Evolutionary conservation across 2,329 filamentous ascomycete genomes (phyloP), one percentile per base, ranked within the genome.

Genomic region (Simplicillium sp.): DNA sequence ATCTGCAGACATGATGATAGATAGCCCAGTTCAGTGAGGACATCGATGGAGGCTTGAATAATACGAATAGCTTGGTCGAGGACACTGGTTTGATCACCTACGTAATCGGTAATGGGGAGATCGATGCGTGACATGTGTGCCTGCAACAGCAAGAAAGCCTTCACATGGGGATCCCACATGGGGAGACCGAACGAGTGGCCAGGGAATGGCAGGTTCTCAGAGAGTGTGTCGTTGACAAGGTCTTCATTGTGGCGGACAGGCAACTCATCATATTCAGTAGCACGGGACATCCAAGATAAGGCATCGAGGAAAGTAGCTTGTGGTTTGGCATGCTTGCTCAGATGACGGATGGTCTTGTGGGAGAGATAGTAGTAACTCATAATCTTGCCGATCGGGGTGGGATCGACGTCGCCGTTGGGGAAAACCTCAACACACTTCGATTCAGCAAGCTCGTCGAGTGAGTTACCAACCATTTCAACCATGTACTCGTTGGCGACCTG

Each of bases 291-390:
- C 90, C 89, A 97, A 4, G 82, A 80, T 1, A 98, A 70, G 0
- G 81, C 87, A 49, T 97, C 85, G 11, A 82, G 73, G 57, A 98
- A 94, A 1, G 74, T 78, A 2, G 85, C 87, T 14, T 80, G 67
- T 1, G 80, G 75, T 53, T 85, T 90, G 17, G 84, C 86, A 49
- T 90, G 75, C 36, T 77, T 73, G 47, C 85, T 78, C 7, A 98
- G 75, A 53, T 87, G 82, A 1, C 92, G 85, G 53, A 98, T 88
- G 0, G 92, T 98, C 62, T 85, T 85, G 66, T 98, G 92, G 0
- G 89, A 94, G 37, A 92, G 80, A 57, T 98, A 98, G 71, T 98
- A 98, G 71, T 97, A 98, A 60, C 86, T 94, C 87, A 97, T 96
- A 56, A 98, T 97, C 67, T 95, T 96, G 53, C 92, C 92, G 7